phyloP scores from a whole-genome alignment of 1,284 basidiomycete species.

The Uromyces viciae-fabae region DNA sequence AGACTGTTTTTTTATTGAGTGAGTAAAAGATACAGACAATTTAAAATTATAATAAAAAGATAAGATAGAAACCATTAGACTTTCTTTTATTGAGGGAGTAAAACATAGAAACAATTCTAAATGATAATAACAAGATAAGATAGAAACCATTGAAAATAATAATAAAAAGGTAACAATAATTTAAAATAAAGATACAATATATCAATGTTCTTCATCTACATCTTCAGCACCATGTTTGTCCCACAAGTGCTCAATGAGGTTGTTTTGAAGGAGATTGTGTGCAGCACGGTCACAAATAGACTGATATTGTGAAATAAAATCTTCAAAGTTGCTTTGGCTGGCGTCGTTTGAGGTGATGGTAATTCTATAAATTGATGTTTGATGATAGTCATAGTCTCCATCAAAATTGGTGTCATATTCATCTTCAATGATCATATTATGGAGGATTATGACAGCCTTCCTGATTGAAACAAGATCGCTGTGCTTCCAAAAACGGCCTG shows the following conservation, averaged over 20 bases:
- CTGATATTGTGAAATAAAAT: not conserved
- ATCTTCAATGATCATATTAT: not conserved
- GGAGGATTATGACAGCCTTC: not conserved
- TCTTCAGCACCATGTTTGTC: not conserved
- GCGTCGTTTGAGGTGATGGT: not conserved
- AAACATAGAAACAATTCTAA: too few relatives aligned
- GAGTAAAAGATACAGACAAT: too few relatives aligned
- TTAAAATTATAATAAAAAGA: too few relatives aligned
- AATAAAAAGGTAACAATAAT: too few relatives aligned
- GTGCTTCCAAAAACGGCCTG: not conserved
- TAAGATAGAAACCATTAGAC: too few relatives aligned
- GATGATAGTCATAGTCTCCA: not conserved
- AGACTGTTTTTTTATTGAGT: too few relatives aligned
- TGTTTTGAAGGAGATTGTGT: not conserved
- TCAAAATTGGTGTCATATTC: too few relatives aligned
- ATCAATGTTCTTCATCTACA: not conserved
- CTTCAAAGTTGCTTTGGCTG: not conserved
- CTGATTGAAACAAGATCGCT: not conserved
- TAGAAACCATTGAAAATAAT: too few relatives aligned
- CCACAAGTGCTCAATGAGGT: constrained; percentile 9
- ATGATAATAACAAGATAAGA: too few relatives aligned
- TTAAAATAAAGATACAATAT: too few relatives aligned
- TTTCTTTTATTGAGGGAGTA: too few relatives aligned
- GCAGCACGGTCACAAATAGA: not conserved
- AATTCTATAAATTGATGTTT: not conserved